Conservation (phyloP, 139 green algal species). For the Micractinium sp. region DNA sequence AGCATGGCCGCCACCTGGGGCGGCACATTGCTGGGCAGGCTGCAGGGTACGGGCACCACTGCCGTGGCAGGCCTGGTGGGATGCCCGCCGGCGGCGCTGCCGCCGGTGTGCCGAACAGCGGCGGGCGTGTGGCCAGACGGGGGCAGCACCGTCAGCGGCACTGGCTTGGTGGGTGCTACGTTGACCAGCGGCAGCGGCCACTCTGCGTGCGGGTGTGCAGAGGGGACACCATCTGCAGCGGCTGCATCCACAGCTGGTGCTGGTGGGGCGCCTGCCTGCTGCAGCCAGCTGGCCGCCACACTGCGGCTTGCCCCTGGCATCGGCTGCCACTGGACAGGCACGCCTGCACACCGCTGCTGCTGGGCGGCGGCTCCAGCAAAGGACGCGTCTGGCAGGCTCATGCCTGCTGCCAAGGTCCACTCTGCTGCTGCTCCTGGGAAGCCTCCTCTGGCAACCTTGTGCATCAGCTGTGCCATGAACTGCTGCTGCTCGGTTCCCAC, state of each 20-base stretch:
- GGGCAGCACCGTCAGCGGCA: neutral
- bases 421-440: neutral
- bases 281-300: neutral
- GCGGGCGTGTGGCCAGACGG: neutral
- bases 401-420: neutral
- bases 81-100: neutral
- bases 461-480: neutral
- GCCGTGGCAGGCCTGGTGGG: neutral
- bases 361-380: too few species aligned
- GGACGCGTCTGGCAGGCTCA: neutral
- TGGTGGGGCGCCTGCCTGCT: neutral
- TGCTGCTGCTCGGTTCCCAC: neutral
- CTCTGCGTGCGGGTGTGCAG: neutral
- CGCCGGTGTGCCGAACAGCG: neutral
- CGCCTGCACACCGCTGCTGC: neutral
- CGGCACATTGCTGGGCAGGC: constrained; percentile 13
- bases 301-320: neutral
- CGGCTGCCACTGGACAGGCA: neutral
- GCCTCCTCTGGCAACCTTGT: neutral
- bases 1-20: neutral
- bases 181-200: neutral
- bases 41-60: neutral
- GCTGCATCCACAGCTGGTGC: neutral
- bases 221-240: neutral
- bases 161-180: neutral